These are phyloP conservation scores for Sugiyamaella pinicola DNA, from an alignment of 1,139 yeast species.

Conservation along the genomic window DNA sequence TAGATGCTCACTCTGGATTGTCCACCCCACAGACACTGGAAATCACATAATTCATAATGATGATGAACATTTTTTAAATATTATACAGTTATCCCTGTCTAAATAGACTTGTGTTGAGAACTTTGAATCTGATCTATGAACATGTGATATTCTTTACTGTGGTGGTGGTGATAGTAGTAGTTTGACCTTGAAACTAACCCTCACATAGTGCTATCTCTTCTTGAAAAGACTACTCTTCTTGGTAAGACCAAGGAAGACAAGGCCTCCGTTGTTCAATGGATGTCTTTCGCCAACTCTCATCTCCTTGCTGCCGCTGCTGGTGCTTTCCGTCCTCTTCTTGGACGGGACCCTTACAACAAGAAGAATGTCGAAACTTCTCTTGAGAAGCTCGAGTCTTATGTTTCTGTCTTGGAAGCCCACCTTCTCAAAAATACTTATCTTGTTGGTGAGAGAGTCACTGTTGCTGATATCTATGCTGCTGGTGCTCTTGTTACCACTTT, in stretches of 20 bases:
- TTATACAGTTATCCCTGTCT: slow-evolving; percentile 92
- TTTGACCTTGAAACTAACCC: slow-evolving; percentile 17
- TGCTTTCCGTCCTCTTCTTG: slow-evolving; percentile 50
- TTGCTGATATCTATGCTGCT: slow-evolving; percentile 80
- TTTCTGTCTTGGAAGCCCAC: slow-evolving; percentile 41
- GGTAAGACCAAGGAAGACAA: slow-evolving; percentile 69
- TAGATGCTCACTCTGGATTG: no score
- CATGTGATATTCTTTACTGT: neutral
- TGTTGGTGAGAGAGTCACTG: slow-evolving; percentile 85
- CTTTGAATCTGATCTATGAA: slow-evolving; percentile 29
- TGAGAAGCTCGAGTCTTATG: slow-evolving; percentile 47
- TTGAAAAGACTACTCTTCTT: slow-evolving; percentile 48
- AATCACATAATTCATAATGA: slow-evolving; percentile 46
- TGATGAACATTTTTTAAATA: slow-evolving; percentile 51
- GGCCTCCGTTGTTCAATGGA: slow-evolving; percentile 76
- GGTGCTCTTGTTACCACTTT: slow-evolving; percentile 65
- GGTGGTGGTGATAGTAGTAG: slow-evolving; percentile 29
- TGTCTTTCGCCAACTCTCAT: slow-evolving; percentile 80
- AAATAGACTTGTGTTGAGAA: slow-evolving; percentile 76
- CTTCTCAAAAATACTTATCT: slow-evolving; percentile 78
- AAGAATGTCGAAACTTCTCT: slow-evolving; percentile 63
- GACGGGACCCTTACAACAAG: slow-evolving; percentile 75
- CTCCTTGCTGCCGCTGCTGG: slow-evolving; percentile 50
- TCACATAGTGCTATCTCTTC: slow-evolving; percentile 37
- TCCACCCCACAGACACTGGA: neutral